Conservation (phyloP, 2,329 filamentous ascomycete genomes). For the Penicillium sp. region DNA sequence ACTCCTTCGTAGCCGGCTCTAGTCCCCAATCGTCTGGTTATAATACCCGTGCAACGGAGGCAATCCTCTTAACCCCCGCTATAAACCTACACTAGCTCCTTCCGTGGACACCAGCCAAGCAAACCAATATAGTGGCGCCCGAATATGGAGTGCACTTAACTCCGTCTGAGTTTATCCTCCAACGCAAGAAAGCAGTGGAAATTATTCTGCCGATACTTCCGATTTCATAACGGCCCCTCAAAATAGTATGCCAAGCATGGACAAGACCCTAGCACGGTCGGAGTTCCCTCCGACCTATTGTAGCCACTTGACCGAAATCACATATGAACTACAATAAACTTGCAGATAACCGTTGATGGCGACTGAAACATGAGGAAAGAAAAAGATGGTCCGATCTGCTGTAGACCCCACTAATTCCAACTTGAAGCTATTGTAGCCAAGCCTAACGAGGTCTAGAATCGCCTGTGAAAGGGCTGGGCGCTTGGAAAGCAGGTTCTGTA, state of each 20-base stretch:
- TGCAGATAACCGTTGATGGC: neutral
- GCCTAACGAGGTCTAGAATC: constrained; percentile 8
- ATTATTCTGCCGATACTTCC: constrained; percentile 1
- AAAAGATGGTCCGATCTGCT: neutral
- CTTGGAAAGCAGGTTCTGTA: constrained; percentile 3
- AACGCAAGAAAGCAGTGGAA: neutral
- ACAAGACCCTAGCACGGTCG: neutral
- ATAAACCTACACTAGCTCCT: constrained; percentile 3
- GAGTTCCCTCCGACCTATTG: neutral
- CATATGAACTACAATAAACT: neutral
- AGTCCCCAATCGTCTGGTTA: neutral
- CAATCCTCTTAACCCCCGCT: neutral
- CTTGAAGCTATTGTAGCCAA: constrained; percentile 6
- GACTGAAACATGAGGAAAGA: neutral
- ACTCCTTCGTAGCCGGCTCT: constrained; percentile 7
- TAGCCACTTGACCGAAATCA: neutral
- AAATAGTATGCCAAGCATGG: neutral
- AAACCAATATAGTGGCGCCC: neutral
- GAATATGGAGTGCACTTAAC: neutral
- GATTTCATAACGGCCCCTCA: neutral
- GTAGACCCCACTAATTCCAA: constrained; percentile 4
- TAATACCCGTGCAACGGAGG: neutral
- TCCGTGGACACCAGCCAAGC: neutral
- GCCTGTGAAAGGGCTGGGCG: constrained; percentile 1
- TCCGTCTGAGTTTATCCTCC: neutral